Conservation (phyloP, 2,329 filamentous ascomycete genomes). For the Sporothrix mexicana region DNA sequence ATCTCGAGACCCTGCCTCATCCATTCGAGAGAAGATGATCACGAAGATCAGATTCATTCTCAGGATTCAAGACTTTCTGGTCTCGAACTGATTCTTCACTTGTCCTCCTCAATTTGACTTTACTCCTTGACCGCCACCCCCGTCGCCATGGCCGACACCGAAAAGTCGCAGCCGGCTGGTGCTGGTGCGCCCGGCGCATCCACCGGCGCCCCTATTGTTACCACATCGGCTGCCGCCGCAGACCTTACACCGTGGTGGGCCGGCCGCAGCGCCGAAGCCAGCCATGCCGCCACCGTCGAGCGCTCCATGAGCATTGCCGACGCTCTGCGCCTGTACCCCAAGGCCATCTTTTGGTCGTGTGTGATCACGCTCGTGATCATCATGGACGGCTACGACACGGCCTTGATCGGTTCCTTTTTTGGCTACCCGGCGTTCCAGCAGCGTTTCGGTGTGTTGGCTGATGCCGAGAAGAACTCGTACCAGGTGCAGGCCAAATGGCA, state of each 20-base stretch:
- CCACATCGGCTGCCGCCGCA: neutral
- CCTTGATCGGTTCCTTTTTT: slow-evolving; percentile 39
- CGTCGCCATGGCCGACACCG: neutral
- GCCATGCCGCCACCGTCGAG: slow-evolving; percentile 21
- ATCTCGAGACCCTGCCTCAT: slow-evolving; percentile 1
- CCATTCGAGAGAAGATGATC: neutral
- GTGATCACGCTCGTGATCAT: slow-evolving; percentile 47
- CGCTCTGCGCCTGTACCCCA: slow-evolving; percentile 39
- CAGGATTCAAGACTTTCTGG: neutral
- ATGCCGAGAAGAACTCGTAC: slow-evolving; percentile 24
- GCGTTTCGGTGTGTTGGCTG: slow-evolving; percentile 36
- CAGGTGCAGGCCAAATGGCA: slow-evolving; percentile 58
- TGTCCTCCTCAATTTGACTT: no score
- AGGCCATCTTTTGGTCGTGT: slow-evolving; percentile 43
- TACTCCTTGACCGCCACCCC: neutral
- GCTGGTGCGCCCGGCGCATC: neutral
- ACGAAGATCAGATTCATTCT: neutral
- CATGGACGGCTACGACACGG: slow-evolving; percentile 49
- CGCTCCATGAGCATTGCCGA: slow-evolving; percentile 32
- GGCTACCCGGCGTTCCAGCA: slow-evolving; percentile 45
- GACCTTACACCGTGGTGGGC: slow-evolving; percentile 14
- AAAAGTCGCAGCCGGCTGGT: neutral
- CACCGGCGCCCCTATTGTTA: neutral
- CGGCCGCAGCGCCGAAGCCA: slow-evolving; percentile 21
- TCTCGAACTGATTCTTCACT: neutral